These are phyloP conservation scores for Fomitopsis betulina DNA, from an alignment of 1,284 basidiomycete species.

Conservation along the genomic window DNA sequence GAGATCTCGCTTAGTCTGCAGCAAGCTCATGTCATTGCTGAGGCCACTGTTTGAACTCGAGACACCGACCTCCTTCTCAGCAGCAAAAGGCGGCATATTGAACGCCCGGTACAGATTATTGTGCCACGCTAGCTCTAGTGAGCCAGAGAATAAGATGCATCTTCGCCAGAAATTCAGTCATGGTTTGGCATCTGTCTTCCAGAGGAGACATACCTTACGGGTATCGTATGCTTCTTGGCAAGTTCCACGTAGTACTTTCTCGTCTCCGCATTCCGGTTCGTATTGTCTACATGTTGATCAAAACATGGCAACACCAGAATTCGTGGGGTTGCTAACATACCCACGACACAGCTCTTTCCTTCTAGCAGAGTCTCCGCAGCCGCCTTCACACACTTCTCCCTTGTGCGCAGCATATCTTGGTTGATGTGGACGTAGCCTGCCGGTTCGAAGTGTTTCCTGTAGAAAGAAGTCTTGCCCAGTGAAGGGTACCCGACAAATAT, in stretches of 20 bases:
- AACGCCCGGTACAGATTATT: conserved; percentile 85
- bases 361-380: conserved; percentile 52
- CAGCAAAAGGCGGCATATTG: conserved; percentile 42
- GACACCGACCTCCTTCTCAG: conserved; percentile 23
- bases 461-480: conserved; percentile 86
- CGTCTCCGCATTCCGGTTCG: conserved; percentile 70
- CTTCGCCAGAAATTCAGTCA: conserved; percentile 30
- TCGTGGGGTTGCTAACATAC: conserved; percentile 34
- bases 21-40: not conserved
- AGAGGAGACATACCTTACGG: conserved; percentile 43
- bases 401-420: conserved; percentile 76
- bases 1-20: conserved; percentile 46
- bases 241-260: conserved; percentile 67
- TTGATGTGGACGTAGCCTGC: conserved; percentile 79
- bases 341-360: conserved; percentile 72
- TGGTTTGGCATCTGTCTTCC: not conserved
- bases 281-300: conserved; percentile 61
- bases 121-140: conserved; percentile 79
- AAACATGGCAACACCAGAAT: not conserved
- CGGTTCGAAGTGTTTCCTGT: conserved; percentile 61
- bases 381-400: conserved; percentile 70
- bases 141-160: conserved; percentile 71
- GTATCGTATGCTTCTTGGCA: conserved; percentile 50
- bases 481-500: conserved; percentile 88
- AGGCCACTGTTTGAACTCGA: not conserved